Conservation (phyloP, 331 rosid species). For the Rosa hybrid region DNA sequence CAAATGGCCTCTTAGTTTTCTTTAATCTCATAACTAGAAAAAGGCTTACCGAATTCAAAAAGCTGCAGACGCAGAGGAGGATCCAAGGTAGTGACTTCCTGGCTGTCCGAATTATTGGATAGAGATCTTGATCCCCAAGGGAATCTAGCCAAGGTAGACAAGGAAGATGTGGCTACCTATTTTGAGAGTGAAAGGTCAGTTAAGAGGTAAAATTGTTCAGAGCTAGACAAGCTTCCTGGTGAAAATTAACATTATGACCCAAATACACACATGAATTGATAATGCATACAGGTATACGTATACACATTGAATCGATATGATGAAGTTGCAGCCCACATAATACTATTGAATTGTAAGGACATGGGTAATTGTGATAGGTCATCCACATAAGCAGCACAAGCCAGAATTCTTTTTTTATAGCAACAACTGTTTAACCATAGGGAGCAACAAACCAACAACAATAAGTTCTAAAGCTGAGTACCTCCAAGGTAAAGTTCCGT, state of each 20-base stretch:
- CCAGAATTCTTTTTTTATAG: not conserved
- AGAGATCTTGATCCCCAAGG: slow-evolving; percentile 80
- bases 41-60: slow-evolving; percentile 77
- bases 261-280: slow-evolving; percentile 11
- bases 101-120: slow-evolving; percentile 32
- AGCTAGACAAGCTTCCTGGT: slow-evolving; percentile 1
- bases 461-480: slow-evolving; percentile 4
- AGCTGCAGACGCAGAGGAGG: slow-evolving; percentile 67
- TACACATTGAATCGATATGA: not conserved
- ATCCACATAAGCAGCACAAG: not conserved
- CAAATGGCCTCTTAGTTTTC: not conserved
- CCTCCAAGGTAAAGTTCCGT: slow-evolving; percentile 78
- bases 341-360: not conserved
- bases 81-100: slow-evolving; percentile 33
- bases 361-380: not conserved
- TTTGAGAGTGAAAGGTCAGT: slow-evolving; percentile 28
- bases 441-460: not conserved
- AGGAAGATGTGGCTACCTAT: slow-evolving; percentile 68
- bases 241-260: not conserved
- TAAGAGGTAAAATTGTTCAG: slow-evolving; percentile 18
- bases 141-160: slow-evolving; percentile 77
- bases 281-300: not conserved
- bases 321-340: not conserved
- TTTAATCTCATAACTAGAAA: slow-evolving; percentile 17
- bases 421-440: not conserved